These are phyloP conservation scores for Arthrobotrys sphaeroides DNA, from an alignment of 2,329 filamentous ascomycete genomes.

Conservation along the genomic window DNA sequence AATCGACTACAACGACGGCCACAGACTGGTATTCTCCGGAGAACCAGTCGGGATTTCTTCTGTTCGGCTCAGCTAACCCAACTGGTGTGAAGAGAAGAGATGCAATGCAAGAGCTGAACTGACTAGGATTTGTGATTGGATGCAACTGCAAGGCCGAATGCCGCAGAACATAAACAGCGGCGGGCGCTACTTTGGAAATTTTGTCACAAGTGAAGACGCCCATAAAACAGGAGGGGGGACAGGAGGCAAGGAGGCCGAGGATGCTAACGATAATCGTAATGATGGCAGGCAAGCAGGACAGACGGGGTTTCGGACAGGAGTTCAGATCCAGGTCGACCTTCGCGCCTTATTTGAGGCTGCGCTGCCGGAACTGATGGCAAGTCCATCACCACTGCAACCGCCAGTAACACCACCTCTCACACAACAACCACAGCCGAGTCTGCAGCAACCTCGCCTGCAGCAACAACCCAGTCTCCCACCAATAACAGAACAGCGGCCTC, in stretches of 20 bases:
- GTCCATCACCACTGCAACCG: too few relatives aligned
- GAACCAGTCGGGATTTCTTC: conserved; percentile 1
- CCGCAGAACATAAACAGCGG: conserved; percentile 40
- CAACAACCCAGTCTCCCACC: neutral
- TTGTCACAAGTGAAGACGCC: conserved; percentile 23
- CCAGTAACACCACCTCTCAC: too few relatives aligned
- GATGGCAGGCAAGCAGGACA: neutral
- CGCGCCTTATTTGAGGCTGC: conserved; percentile 18
- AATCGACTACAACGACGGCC: neutral
- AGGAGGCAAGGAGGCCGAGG: conserved; percentile 10
- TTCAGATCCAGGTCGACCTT: conserved; percentile 5
- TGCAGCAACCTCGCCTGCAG: too few relatives aligned
- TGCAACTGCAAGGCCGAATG: conserved; percentile 21
- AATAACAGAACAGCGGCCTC: too few relatives aligned
- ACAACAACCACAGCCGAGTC: too few relatives aligned
- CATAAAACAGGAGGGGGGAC: neutral
- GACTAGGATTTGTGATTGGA: conserved; percentile 18
- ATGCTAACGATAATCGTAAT: conserved; percentile 4
- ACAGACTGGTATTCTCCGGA: neutral
- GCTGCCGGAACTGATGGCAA: conserved; percentile 4
- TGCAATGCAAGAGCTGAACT: conserved; percentile 27
- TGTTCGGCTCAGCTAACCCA: neutral
- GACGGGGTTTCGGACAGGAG: too few relatives aligned
- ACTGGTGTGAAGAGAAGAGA: conserved; percentile 13
- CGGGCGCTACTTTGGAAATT: conserved; percentile 40